Conservation (phyloP, 768 basidiomycete genomes). For the Leccinellum albellum region DNA sequence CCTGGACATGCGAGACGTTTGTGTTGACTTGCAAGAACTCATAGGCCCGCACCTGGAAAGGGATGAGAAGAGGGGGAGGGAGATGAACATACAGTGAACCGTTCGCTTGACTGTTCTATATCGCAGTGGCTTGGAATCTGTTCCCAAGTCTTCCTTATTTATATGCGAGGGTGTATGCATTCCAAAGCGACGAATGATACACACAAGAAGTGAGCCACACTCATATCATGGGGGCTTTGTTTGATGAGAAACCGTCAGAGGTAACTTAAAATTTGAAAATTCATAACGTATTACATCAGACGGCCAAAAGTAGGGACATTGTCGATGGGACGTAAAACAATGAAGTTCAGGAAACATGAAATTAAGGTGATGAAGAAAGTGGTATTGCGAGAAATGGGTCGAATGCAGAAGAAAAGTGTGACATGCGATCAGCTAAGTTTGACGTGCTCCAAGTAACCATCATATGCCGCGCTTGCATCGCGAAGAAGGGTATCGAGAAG, state of each 20-base stretch:
- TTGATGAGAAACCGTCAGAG: neutral
- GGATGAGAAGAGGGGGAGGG: neutral
- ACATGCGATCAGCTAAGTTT: neutral
- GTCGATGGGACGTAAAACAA: neutral
- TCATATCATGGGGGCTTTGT: neutral
- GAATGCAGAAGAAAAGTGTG: neutral
- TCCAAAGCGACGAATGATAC: neutral
- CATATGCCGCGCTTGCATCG: constrained; percentile 16
- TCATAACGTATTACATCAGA: neutral
- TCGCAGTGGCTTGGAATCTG: neutral
- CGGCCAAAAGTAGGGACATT: neutral
- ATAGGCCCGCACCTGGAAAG: neutral
- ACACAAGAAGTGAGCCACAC: neutral
- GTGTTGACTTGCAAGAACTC: constrained; percentile 15
- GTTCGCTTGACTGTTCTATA: neutral
- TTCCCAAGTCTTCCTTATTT: neutral
- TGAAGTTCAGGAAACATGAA: neutral
- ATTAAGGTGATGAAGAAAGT: neutral
- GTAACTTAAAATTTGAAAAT: neutral
- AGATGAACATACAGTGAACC: neutral
- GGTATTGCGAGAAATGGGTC: neutral
- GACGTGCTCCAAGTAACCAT: neutral
- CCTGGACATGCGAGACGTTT: constrained; percentile 18
- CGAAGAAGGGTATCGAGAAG: constrained; percentile 15
- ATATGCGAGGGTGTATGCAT: neutral